Conservation (phyloP, 208 protist species). For the Herpetomonas tarakana region DNA sequence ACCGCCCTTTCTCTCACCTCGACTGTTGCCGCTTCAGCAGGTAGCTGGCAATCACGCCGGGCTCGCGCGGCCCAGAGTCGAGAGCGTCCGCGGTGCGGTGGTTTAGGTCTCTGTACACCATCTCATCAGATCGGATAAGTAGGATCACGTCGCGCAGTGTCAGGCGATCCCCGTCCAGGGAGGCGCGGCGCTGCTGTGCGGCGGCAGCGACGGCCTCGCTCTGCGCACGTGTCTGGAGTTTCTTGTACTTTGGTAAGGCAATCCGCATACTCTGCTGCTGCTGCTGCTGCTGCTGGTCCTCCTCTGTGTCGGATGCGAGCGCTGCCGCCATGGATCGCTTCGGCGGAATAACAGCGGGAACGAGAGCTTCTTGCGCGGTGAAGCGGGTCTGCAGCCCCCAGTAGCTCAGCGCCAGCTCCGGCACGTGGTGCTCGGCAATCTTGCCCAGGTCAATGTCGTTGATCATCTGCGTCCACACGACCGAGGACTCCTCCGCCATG, state of each 20-base stretch:
- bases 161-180: slow-evolving; percentile 10
- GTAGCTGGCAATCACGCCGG: neutral
- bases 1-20: too few relatives aligned
- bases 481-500: slow-evolving; percentile 72
- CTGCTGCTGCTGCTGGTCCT: neutral
- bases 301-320: neutral
- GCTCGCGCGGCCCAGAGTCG: slow-evolving; percentile 16
- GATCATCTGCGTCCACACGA: slow-evolving; percentile 85
- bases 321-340: neutral
- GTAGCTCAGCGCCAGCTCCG: slow-evolving; percentile 49
- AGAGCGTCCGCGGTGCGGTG: slow-evolving; percentile 55
- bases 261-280: neutral
- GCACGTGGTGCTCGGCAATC: slow-evolving; percentile 40
- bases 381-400: slow-evolving; percentile 52
- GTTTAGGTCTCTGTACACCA: slow-evolving; percentile 58
- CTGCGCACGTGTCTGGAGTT: too few relatives aligned
- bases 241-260: neutral
- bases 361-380: slow-evolving; percentile 16
- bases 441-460: slow-evolving; percentile 82
- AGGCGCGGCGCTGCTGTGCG: neutral
- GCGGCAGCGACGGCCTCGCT: neutral
- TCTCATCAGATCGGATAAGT: slow-evolving; percentile 78
- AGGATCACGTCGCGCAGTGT: slow-evolving; percentile 66
- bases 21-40: too few relatives aligned
- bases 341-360: slow-evolving; percentile 14